A percentile compares a stretch with the other conserved stretches of the same genome.
Evolutionary conservation across 2,329 filamentous ascomycete genomes (phyloP).

Genomic region (Cladosporium sp.): DNA sequence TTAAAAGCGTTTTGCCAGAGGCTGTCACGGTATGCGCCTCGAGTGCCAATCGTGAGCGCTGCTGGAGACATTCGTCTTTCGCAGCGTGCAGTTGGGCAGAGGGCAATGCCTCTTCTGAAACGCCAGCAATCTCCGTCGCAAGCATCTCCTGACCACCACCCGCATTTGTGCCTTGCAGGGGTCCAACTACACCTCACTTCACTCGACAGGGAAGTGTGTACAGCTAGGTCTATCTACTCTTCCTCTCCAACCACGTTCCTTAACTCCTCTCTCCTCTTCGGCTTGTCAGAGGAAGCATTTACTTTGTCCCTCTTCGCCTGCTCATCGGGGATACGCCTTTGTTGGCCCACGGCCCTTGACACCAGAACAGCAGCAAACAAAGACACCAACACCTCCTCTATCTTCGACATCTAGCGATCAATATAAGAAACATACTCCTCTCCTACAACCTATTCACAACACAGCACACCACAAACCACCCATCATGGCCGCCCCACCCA

Average conservation of each 20-base stretch:
- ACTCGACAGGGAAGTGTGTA: not conserved
- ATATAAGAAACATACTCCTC: not conserved
- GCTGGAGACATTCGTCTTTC: not conserved
- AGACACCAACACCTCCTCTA: not conserved
- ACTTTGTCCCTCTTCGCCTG: not conserved
- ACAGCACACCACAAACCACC: not conserved
- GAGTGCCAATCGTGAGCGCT: not conserved
- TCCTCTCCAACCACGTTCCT: not conserved
- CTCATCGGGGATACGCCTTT: conserved; percentile 2
- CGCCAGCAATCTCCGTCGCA: not conserved
- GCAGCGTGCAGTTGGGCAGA: not conserved
- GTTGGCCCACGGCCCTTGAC: conserved; percentile 7
- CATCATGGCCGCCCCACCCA: conserved; percentile 14
- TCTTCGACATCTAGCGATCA: not conserved
- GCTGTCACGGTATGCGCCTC: conserved; percentile 1
- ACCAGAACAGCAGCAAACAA: conserved; percentile 1
- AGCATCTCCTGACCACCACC: not conserved
- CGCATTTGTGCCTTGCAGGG: not conserved
- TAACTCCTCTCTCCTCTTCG: not conserved
- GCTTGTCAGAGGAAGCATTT: not conserved
- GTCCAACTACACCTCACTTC: not conserved
- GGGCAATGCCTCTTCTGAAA: conserved; percentile 5
- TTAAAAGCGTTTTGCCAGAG: not conserved
- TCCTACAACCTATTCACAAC: not conserved
- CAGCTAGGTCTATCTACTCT: not conserved